phyloP scores from a whole-genome alignment of 1,284 basidiomycete species.

The Sutorius eximius region DNA sequence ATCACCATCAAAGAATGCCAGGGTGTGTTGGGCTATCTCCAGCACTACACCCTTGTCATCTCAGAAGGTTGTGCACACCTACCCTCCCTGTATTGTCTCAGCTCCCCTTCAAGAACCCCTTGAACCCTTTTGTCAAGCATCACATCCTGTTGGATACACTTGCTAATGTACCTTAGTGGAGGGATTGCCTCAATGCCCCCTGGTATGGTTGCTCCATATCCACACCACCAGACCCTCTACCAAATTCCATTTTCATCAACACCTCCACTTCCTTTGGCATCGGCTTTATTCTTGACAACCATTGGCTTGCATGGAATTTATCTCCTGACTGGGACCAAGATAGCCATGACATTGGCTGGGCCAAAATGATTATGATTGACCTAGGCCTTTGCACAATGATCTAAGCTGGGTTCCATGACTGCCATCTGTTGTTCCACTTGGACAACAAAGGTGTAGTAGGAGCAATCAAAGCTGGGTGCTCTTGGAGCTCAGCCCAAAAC shows the following conservation, averaged over 20 bases:
- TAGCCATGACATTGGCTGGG: background rate
- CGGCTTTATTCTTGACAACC: background rate
- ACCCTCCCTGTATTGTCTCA: conserved; percentile 15
- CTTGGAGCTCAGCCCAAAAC: background rate
- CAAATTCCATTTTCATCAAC: background rate
- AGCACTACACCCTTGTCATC: conserved; percentile 28
- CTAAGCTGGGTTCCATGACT: background rate
- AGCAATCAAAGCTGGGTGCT: background rate
- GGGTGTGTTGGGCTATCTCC: conserved; percentile 1
- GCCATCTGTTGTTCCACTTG: background rate
- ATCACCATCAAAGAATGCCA: conserved; percentile 4
- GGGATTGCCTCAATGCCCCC: background rate
- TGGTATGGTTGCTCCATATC: background rate
- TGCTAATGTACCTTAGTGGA: background rate
- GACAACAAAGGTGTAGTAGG: background rate
- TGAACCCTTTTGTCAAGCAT: background rate
- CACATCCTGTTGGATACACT: background rate
- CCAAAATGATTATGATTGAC: background rate
- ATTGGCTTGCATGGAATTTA: background rate
- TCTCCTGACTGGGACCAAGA: background rate
- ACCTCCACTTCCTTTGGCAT: background rate
- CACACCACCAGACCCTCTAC: background rate
- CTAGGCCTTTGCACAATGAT: background rate
- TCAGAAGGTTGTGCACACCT: conserved; percentile 22
- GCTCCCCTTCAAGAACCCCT: conserved; percentile 8